Evolutionary conservation across 805 yeast genomes (phyloP), one percentile per base, ranked within the genome.

Genomic region (Kazachstania bromeliacearum): DNA sequence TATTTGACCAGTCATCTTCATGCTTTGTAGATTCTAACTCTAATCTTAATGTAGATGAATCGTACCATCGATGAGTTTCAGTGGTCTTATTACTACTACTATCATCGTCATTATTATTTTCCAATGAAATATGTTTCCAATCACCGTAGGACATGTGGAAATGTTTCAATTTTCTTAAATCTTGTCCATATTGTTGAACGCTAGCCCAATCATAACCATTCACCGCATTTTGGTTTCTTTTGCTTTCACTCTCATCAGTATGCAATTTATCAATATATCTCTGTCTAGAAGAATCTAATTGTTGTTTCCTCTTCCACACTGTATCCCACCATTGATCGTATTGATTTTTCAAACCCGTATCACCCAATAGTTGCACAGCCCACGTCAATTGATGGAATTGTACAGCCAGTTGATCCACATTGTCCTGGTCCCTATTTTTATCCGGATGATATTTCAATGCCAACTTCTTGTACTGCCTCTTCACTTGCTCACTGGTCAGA

Each of bases 381-480:
- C 43, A 42, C 8, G 44, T 43, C n/a, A 60, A 31, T 15, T 31
- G 34, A 14, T 45, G 50, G 40, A 61, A 62, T 33, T 32, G 44
- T 12, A 46, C 52, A 3, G 40, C 39, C 1, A 48, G 45, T 3
- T 31, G 40, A 6, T 41, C 31, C 13, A 39, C 44, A 7, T 36
- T 39, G 13, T 41, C 36, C 13, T 37, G 36, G 5, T 42, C 39
- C 2, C 41, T 40, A 15, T 41, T 43, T 30, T 54, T 54, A 37
- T 54, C 59, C 3, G 59, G 59, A 36, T 54, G 59, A 34, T 45
- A 47, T 15, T 38, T 33, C 17, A 54, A 37, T n/a, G 57, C 55
- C 38, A 53, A 28, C 13, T 28, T 31, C 20, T 52, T 42, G 33
- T 44, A 53, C 15, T 36, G 45, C 24, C 36, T 49, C 36, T 42